Percentiles rank a stretch among this genome's conserved stretches.
phyloP scores from a whole-genome alignment of 2,329 filamentous ascomycete species.

The Epichloe gansuensis region DNA sequence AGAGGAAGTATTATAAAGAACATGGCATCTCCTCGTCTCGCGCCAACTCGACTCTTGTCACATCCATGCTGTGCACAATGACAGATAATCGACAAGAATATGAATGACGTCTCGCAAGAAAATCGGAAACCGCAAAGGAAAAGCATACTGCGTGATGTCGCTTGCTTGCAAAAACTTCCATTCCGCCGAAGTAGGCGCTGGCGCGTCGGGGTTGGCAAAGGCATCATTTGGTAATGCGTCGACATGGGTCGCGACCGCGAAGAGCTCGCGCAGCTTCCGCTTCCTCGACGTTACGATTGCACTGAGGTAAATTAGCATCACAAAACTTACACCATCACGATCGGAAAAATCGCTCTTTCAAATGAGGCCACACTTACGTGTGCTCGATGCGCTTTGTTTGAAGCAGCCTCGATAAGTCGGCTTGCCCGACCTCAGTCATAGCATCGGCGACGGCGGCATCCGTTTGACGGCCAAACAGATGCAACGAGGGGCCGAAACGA shows the following conservation, averaged over 20 bases:
- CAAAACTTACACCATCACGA: slow-evolving; percentile 32
- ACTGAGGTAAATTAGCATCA: slow-evolving; percentile 37
- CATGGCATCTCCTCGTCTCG: background rate
- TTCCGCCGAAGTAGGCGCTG: slow-evolving; percentile 38
- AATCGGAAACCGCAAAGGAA: slow-evolving; percentile 8
- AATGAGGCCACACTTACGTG: slow-evolving; percentile 37
- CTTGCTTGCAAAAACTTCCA: slow-evolving; percentile 42
- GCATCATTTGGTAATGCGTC: slow-evolving; percentile 47
- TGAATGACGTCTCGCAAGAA: slow-evolving; percentile 9
- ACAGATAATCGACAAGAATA: background rate
- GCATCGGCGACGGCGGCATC: slow-evolving; percentile 57
- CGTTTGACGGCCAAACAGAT: slow-evolving; percentile 54
- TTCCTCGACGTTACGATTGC: slow-evolving; percentile 74
- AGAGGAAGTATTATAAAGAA: background rate
- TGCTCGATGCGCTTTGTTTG: slow-evolving; percentile 51
- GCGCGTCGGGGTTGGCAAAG: slow-evolving; percentile 45
- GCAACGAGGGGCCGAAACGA: slow-evolving; percentile 18
- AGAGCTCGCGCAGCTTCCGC: slow-evolving; percentile 82
- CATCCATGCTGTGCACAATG: slow-evolving; percentile 2
- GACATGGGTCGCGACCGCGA: slow-evolving; percentile 61
- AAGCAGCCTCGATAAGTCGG: slow-evolving; percentile 55
- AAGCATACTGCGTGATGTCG: slow-evolving; percentile 48
- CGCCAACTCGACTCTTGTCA: background rate
- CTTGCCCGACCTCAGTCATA: slow-evolving; percentile 59
- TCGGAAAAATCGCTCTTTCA: slow-evolving; percentile 38